phyloP scores from a whole-genome alignment of 2,329 filamentous ascomycete species.

The Chaetomiaceae sp. region DNA sequence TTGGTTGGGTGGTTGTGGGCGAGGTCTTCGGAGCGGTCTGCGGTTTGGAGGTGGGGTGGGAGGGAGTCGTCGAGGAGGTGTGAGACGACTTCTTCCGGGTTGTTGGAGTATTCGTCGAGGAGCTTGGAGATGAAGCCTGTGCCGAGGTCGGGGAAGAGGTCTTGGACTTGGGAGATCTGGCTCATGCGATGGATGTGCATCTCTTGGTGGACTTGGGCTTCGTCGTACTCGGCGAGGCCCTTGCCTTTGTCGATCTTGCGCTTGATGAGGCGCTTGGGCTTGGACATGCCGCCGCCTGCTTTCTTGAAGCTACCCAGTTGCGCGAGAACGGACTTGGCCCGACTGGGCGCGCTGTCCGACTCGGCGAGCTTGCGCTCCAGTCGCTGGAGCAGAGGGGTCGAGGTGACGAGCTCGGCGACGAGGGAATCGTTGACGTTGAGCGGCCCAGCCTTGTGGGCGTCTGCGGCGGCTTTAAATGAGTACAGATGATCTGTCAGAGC shows the following conservation, averaged over 20 bases:
- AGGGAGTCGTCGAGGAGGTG: conserved; percentile 76
- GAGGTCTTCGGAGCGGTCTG: conserved; percentile 62
- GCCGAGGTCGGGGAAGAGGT: conserved; percentile 84
- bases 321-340: conserved; percentile 56
- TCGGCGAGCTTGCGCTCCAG: conserved; percentile 51
- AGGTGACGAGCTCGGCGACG: conserved; percentile 76
- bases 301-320: conserved; percentile 58
- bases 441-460: conserved; percentile 54
- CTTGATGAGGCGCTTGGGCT: conserved; percentile 44
- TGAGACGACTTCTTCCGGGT: conserved; percentile 68
- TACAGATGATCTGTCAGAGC: conserved; percentile 80
- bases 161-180: conserved; percentile 83
- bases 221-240: conserved; percentile 35
- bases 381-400: conserved; percentile 67
- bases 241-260: conserved; percentile 65
- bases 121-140: conserved; percentile 75
- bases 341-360: conserved; percentile 45
- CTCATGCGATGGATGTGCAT: conserved; percentile 79
- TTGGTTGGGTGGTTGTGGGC: conserved; percentile 23
- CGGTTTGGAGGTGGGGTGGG: conserved; percentile 58
- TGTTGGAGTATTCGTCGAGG: conserved; percentile 71
- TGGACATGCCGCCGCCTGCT: conserved; percentile 43
- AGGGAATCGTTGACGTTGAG: conserved; percentile 62
- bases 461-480: conserved; percentile 66
- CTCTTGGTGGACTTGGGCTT: conserved; percentile 38